Base-by-base conservation (phyloP, 2,329 filamentous ascomycete species). In the Arthrobotrys sphaeroides region DNA sequence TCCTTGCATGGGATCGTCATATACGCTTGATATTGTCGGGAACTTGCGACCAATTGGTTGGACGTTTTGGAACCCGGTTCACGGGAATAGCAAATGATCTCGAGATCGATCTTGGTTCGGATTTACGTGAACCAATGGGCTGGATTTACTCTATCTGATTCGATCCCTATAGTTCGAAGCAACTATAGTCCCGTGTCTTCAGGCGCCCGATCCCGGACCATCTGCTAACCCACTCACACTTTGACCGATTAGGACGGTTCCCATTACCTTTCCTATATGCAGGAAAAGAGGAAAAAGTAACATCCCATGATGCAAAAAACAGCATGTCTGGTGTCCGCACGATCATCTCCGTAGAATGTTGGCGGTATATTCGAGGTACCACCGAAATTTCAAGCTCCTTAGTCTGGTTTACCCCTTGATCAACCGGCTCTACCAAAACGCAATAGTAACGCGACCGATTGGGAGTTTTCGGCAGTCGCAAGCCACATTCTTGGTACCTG, bases 401-500 rank as follows among this genome's bases (percentile, higher is more conserved):
- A 24, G n/a, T 49, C 12, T 33, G 28, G 42, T 28, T 13, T 42
- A 43, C 16, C 20, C 60, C 61, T 66, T 66, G 61, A 28, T 66
- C n/a, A 45, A 36, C 33, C 24, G 36, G 47, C 49, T 53, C 22
- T 69, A 9, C 45, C 40, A 42, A 72, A 59, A 47, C 68, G 49
- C 60, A 65, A 73, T 73, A 20, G 22, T 59, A 73, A 53, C 55
- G 45, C 42, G 38, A 47, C 24, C 31, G n/a, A 43, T 57, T 55
- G 62, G 33, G 31, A 16, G 40, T 60, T 38, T 73, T 73, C 31
- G 62, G 61, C 45, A 67, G 33, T 49, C 36, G 62, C 62, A 67
- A 74, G 70, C 70, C 70, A 74, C 70, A 67, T 67, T 68, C 40
- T 61, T 62, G 61, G 62, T 66, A 65, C 60, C 68, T 73, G 60